Evolutionary conservation across 1,139 yeast species (phyloP), one percentile per base, ranked within the genome.

Genomic region (Candida dubliniensis): DNA sequence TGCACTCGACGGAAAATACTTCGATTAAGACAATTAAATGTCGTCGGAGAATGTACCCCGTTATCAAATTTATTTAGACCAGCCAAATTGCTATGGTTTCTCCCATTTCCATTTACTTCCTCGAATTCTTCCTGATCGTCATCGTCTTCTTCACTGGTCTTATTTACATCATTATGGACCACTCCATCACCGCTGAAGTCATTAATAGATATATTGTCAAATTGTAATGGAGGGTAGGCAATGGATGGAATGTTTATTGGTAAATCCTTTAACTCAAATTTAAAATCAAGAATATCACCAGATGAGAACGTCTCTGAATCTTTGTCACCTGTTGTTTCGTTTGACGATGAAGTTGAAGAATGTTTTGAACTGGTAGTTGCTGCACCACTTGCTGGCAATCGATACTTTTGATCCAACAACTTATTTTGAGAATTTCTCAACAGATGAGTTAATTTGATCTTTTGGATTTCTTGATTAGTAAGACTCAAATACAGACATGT

Each of bases 401-500:
- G 43, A 52, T 63, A 64, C 36, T 64, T 55, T 31, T 53, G 60
- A 42, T 54, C 55, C 37, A 66, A 51, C 29, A 65, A 46, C 44
- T 60, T 63, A 49, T 66, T 66, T 43, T 66, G 70, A 36, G 61
- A 56, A 38, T 55, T 56, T 49, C 69, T 49, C 42, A 64, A 53
- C 8, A 66, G 57, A 45, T 66, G 70, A 7, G 69, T 59, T 12
- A 62, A 47, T 38, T 56, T 55, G 9, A 67, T 63, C 45, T 60
- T 54, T 40, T 61, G 58, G 31, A 67, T 44, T 40, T 68, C 71
- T 11, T 51, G 49, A 8, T 43, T 47, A 9, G 58, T 44, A 39
- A 71, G 48, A 11, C 52, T 49, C 27, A 66, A 46, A 50, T 73
- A 73, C 1, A 72, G 63, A 51, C 77, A 73, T 6, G 53, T 50